A percentile compares a stretch with the other conserved stretches of the same genome.
Conservation (phyloP, 2,329 filamentous ascomycete species). For the Pestalotiopsis sp. region DNA sequence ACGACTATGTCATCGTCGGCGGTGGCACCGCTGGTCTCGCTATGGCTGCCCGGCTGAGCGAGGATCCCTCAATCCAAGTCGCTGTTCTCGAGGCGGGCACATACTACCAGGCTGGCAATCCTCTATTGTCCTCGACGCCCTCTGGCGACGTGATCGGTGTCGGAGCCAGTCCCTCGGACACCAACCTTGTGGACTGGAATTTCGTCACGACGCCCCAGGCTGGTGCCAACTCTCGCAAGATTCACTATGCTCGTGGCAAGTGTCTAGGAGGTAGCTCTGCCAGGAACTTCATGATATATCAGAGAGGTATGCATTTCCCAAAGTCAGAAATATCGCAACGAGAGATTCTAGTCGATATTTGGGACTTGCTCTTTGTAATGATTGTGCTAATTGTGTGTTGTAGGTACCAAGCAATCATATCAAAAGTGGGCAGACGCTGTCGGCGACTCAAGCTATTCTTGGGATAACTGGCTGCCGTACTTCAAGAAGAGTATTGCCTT, state of each 20-base stretch:
- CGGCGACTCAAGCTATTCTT: constrained; percentile 27
- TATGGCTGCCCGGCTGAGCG: constrained; percentile 11
- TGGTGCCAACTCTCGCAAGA: constrained; percentile 11
- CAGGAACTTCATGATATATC: constrained; percentile 34
- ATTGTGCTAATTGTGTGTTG: background rate
- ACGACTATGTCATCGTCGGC: constrained; percentile 17
- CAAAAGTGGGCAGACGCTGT: constrained; percentile 26
- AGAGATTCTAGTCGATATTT: background rate
- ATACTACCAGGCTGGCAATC: constrained; percentile 17
- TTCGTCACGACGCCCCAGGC: constrained; percentile 24
- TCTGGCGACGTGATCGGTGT: constrained; percentile 23
- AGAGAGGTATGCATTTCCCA: constrained; percentile 9
- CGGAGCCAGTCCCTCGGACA: constrained; percentile 15
- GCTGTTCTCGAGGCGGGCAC: constrained; percentile 18
- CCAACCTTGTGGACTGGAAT: constrained; percentile 25
- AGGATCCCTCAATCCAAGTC: constrained; percentile 12
- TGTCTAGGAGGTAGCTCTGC: constrained; percentile 32
- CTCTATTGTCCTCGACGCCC: constrained; percentile 19
- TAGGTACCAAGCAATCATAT: constrained; percentile 25
- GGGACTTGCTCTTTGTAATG: background rate
- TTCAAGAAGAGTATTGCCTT: constrained; percentile 28
- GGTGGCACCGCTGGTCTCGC: constrained; percentile 17
- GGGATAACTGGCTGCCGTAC: constrained; percentile 26
- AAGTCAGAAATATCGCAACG: no score
- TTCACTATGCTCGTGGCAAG: constrained; percentile 32